A percentile compares a stretch with the other conserved stretches of the same genome.
These are phyloP conservation scores for Verticillium dahliae DNA, from an alignment of 2,329 filamentous ascomycete species.

Conservation along the genomic window DNA sequence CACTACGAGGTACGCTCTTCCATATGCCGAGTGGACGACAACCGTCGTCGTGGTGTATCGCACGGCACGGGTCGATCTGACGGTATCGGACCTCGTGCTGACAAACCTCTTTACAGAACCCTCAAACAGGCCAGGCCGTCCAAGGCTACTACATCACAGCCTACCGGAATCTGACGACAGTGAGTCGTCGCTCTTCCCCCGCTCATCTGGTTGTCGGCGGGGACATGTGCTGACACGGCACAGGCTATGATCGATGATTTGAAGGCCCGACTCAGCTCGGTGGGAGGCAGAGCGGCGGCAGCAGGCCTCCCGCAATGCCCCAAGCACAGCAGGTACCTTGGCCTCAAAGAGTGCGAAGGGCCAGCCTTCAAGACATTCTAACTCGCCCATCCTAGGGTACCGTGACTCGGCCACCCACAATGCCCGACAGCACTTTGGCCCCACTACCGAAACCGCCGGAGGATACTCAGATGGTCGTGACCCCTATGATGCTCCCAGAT, in stretches of 20 bases:
- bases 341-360: constrained; percentile 43
- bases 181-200: constrained; percentile 34
- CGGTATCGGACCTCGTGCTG: background rate
- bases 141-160: constrained; percentile 73
- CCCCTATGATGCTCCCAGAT: constrained; percentile 35
- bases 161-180: constrained; percentile 71
- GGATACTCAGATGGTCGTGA: constrained; percentile 29
- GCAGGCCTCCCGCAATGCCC: constrained; percentile 44
- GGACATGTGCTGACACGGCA: constrained; percentile 11
- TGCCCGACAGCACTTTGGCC: constrained; percentile 40
- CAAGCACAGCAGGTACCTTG: constrained; percentile 46
- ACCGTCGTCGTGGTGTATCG: background rate
- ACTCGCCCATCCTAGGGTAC: constrained; percentile 52
- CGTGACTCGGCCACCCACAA: constrained; percentile 45
- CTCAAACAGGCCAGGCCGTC: constrained; percentile 51
- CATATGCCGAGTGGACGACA: background rate
- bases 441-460: constrained; percentile 26
- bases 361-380: constrained; percentile 48
- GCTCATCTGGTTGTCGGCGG: constrained; percentile 5
- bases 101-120: constrained; percentile 32
- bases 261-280: constrained; percentile 54
- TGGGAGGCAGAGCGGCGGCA: constrained; percentile 56
- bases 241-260: constrained; percentile 59
- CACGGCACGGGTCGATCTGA: background rate
- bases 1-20: constrained; percentile 58